Evolutionary conservation across 1,284 basidiomycete species (phyloP), one percentile per base, ranked within the genome.

Genomic region (Fistulinella cinereoalba): DNA sequence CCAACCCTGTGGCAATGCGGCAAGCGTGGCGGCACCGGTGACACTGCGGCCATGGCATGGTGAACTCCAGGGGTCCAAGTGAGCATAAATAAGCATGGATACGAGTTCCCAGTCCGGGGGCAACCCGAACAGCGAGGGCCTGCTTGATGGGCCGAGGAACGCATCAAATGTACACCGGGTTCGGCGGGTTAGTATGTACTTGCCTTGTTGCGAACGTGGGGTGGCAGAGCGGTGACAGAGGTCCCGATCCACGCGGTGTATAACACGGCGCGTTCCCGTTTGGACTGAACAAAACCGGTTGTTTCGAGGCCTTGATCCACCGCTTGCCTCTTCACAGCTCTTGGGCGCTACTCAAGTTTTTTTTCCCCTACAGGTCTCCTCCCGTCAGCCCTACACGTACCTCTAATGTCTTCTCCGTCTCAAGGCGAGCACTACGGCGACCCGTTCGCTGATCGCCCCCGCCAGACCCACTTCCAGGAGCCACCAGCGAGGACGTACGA

Each of bases 391-490:
- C n/a, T 23, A 43, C 29, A 41, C 40, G 46, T n/a, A 33, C 43
- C 43, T 52, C 51, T 37, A 48, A 82, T 81, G 79, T 70, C 76
- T 52, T 74, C 76, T 50, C 73, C 75, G 32, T 62, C 68, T 44
- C 69, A 69, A 46, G 62, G 66, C 51, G 65, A 70, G 40, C 63
- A 58, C 16, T 76, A 72, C 50, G 71, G 67, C n/a, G 83, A 88
- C 62, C 86, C 86, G 16, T 89, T 88, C 61, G 73, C 78, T 43
- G 85, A 88, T 68, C 74, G 77, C 23, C 76, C 77, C 41, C 77
- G 76, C 45, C 74, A 74, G 43, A 71, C 79, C 32, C 79, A 79
- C 41, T 85, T 85, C 56, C 69, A 75, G 50, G 85, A 86, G 53
- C 77, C 78, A 21, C 50, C 54, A 16, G 53, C 61, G 12, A 64